phyloP scores from a whole-genome alignment of 768 basidiomycete species.

The Hirschioporus abietinus region DNA sequence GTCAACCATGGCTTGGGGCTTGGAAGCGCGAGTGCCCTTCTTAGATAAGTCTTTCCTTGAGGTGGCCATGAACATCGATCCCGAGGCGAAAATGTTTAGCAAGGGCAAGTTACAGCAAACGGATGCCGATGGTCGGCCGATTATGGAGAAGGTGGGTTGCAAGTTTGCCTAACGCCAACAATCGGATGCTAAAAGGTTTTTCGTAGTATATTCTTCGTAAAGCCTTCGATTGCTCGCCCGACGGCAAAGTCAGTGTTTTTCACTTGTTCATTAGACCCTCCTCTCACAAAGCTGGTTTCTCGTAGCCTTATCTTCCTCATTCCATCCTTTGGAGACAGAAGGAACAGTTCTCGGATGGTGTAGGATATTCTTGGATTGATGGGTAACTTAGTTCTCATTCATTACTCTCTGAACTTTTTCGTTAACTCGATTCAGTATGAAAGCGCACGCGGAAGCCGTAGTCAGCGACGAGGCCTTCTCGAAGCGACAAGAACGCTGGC shows the following conservation, averaged over 20 bases:
- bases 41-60: constrained; percentile 96
- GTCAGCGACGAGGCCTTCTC: constrained; percentile 83
- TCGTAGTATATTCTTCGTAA: constrained; percentile 87
- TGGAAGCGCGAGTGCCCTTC: constrained; percentile 98
- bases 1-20: constrained; percentile 99
- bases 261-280: background rate
- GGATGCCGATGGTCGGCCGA: constrained; percentile 83
- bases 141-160: constrained; percentile 84
- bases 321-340: constrained; percentile 99
- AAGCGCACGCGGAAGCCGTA: constrained; percentile 69
- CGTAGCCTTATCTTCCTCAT: constrained; percentile 83
- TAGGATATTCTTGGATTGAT: constrained; percentile 99
- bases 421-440: constrained; percentile 53
- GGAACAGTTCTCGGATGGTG: constrained; percentile 98
- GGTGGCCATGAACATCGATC: constrained; percentile 84
- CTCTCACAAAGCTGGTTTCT: background rate
- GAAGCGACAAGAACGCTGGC: constrained; percentile 68
- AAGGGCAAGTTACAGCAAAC: constrained; percentile 70
- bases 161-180: constrained; percentile 5
- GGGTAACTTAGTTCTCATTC: constrained; percentile 44
- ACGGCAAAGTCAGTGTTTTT: constrained; percentile 52
- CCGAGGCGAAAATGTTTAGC: constrained; percentile 82
- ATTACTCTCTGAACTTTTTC: background rate
- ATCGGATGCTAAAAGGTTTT: background rate
- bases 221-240: constrained; percentile 85